A percentile compares a stretch with the other conserved stretches of the same genome.
These are phyloP conservation scores for Datura wrightii DNA, from an alignment of 257 asterid species.

Conservation along the genomic window DNA sequence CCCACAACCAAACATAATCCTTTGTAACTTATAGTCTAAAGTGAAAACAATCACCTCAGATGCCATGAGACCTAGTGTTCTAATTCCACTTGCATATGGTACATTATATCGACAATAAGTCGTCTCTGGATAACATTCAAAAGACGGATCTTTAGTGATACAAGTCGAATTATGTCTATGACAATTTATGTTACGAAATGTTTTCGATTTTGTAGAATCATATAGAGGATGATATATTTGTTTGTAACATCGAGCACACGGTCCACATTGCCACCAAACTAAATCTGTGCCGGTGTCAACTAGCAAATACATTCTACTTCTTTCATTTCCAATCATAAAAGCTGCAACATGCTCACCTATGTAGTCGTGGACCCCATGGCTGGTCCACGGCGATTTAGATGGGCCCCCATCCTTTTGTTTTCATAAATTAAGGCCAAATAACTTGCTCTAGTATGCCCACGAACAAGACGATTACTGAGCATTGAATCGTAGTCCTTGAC, in stretches of 20 bases:
- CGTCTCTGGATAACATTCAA: too few relatives aligned
- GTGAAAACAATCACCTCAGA: not conserved
- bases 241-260: not conserved
- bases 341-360: not conserved
- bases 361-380: not conserved
- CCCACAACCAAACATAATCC: not conserved
- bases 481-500: not conserved
- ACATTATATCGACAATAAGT: not conserved
- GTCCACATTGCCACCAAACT: slow-evolving; percentile 11
- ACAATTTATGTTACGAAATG: not conserved
- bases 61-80: not conserved
- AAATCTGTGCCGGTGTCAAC: not conserved
- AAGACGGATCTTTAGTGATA: not conserved
- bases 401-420: not conserved
- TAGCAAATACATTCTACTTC: not conserved
- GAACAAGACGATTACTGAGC: not conserved
- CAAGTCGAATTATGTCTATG: not conserved
- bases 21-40: not conserved
- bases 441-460: not conserved
- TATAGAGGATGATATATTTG: not conserved
- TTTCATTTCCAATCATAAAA: not conserved
- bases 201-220: not conserved
- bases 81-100: not conserved
- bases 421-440: not conserved
- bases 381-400: not conserved